Evolutionary conservation across 2,329 filamentous ascomycete genomes (phyloP).

Genomic region (Chaetomiaceae sp.): DNA sequence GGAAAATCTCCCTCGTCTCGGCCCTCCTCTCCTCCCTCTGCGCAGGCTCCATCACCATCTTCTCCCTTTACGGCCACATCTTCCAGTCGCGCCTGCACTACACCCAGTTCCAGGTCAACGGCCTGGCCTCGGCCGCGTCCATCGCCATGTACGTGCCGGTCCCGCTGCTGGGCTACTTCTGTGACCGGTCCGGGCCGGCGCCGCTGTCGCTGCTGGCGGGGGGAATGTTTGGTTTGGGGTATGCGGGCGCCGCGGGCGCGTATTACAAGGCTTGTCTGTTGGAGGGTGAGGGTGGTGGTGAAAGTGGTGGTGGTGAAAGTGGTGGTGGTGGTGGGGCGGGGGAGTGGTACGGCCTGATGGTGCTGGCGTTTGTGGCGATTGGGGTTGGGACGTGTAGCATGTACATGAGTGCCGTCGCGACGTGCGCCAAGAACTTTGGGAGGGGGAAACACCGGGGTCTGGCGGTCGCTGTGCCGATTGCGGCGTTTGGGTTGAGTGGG

Average conservation of each 20-base stretch:
- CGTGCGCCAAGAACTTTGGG: slow-evolving; percentile 97
- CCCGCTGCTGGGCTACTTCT: slow-evolving; percentile 81
- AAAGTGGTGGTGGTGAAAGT: slow-evolving; percentile 31
- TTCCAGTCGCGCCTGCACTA: slow-evolving; percentile 86
- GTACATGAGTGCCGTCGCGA: slow-evolving; percentile 88
- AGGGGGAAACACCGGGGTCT: slow-evolving; percentile 81
- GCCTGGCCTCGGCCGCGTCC: slow-evolving; percentile 70
- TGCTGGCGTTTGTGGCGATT: slow-evolving; percentile 76
- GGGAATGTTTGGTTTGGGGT: slow-evolving; percentile 72
- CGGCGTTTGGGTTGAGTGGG: slow-evolving; percentile 85
- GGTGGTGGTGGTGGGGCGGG: slow-evolving; percentile 37
- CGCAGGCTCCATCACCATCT: slow-evolving; percentile 87
- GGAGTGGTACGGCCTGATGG: slow-evolving; percentile 73
- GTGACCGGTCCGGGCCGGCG: slow-evolving; percentile 80
- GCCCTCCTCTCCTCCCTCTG: slow-evolving; percentile 62
- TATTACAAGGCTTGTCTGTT: slow-evolving; percentile 44
- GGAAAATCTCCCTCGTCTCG: slow-evolving; percentile 47
- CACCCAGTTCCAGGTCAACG: slow-evolving; percentile 87
- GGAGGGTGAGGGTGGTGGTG: slow-evolving; percentile 39
- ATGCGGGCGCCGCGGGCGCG: slow-evolving; percentile 74
- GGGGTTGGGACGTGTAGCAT: slow-evolving; percentile 81
- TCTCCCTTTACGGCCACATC: slow-evolving; percentile 87
- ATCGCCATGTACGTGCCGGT: slow-evolving; percentile 91
- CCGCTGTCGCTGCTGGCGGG: slow-evolving; percentile 70
- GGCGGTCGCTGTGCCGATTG: slow-evolving; percentile 85